A percentile compares a stretch with the other conserved stretches of the same genome.
Conservation (phyloP, 1,139 yeast genomes). For the Yamadazyma mexicana region DNA sequence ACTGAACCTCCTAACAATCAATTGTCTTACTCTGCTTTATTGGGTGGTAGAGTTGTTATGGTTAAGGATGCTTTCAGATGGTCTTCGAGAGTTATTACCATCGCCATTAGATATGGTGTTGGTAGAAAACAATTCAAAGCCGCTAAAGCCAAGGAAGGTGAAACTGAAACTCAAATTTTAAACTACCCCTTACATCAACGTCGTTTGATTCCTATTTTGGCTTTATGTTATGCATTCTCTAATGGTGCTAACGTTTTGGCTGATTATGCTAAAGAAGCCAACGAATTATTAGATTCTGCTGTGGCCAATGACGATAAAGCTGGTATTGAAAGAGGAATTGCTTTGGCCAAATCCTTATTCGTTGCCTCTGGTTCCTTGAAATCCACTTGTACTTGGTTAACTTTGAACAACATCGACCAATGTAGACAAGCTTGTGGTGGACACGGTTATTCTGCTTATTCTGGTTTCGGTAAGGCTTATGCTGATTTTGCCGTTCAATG, state of each 20-base stretch:
- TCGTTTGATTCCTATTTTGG: slow-evolving; percentile 77
- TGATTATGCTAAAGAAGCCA: slow-evolving; percentile 42
- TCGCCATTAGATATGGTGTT: slow-evolving; percentile 85
- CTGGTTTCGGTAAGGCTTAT: slow-evolving; percentile 49
- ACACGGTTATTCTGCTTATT: slow-evolving; percentile 50
- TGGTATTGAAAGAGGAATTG: slow-evolving; percentile 38
- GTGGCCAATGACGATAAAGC: slow-evolving; percentile 43
- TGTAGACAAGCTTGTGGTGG: slow-evolving; percentile 56
- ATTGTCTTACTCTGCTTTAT: slow-evolving; percentile 80
- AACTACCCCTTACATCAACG: slow-evolving; percentile 87
- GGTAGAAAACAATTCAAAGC: slow-evolving; percentile 78
- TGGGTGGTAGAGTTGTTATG: slow-evolving; percentile 90
- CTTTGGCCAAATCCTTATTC: slow-evolving; percentile 43
- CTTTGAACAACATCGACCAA: slow-evolving; percentile 47
- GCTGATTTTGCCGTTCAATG: slow-evolving; percentile 54
- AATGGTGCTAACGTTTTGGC: slow-evolving; percentile 69
- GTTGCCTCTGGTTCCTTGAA: slow-evolving; percentile 50
- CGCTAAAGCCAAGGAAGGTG: slow-evolving; percentile 25
- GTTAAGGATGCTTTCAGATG: slow-evolving; percentile 81
- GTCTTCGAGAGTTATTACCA: slow-evolving; percentile 76
- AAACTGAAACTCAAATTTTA: slow-evolving; percentile 62
- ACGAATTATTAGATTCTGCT: slow-evolving; percentile 57
- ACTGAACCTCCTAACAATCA: slow-evolving; percentile 79
- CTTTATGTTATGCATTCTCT: slow-evolving; percentile 75
- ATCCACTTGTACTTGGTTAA: slow-evolving; percentile 50